phyloP scores from a whole-genome alignment of 352 stramenopile genomes.

The Phytophthora multivora region DNA sequence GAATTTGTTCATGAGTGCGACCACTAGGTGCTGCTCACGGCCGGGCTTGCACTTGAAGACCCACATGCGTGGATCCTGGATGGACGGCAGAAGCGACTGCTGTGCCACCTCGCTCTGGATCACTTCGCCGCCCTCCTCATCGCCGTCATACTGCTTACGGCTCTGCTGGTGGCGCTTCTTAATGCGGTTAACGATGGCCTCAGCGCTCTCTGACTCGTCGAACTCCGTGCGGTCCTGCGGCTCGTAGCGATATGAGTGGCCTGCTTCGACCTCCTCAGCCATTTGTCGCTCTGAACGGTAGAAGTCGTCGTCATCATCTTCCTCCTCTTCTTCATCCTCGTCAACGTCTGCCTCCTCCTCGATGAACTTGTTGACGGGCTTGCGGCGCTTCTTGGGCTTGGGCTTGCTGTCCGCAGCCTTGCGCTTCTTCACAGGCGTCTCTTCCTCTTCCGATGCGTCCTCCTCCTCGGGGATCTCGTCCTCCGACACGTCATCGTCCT shows the following conservation, averaged over 20 bases:
- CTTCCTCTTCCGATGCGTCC: slow-evolving; percentile 60
- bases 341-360: slow-evolving; percentile 89
- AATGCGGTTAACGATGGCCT: slow-evolving; percentile 88
- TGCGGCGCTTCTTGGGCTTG: slow-evolving; percentile 87
- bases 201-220: slow-evolving; percentile 81
- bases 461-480: slow-evolving; percentile 82
- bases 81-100: slow-evolving; percentile 87
- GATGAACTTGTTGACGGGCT: slow-evolving; percentile 90
- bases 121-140: slow-evolving; percentile 83
- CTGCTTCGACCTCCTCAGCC: slow-evolving; percentile 74
- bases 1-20: slow-evolving; percentile 92
- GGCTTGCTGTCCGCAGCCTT: slow-evolving; percentile 66
- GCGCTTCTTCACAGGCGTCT: slow-evolving; percentile 74
- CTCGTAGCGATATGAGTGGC: slow-evolving; percentile 75
- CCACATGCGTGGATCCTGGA: slow-evolving; percentile 90
- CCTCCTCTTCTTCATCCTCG: slow-evolving; percentile 87
- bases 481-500: slow-evolving; percentile 76
- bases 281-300: slow-evolving; percentile 79
- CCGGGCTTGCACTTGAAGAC: slow-evolving; percentile 92
- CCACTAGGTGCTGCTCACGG: slow-evolving; percentile 85
- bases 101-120: slow-evolving; percentile 88
- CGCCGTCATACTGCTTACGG: slow-evolving; percentile 83
- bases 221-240: slow-evolving; percentile 74
- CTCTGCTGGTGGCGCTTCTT: slow-evolving; percentile 90
- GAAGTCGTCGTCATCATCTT: slow-evolving; percentile 84